phyloP scores from a whole-genome alignment of 805 yeast genomes.

The Starmerella ratchasimensis region DNA sequence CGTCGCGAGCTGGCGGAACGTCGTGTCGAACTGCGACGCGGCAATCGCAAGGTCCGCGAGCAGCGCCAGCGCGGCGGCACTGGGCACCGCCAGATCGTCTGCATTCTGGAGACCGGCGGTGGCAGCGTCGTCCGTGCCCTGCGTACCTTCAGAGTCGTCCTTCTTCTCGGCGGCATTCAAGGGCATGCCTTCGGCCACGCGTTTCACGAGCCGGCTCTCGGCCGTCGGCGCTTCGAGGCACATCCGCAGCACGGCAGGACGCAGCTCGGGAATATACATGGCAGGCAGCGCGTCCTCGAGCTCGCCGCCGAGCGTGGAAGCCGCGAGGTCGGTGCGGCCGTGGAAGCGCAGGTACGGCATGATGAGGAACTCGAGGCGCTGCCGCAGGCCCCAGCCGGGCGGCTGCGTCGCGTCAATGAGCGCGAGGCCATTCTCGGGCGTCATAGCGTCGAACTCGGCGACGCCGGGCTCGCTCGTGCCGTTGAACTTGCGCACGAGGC shows the following conservation, averaged over 20 bases:
- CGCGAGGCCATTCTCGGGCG: slow-evolving; percentile 10
- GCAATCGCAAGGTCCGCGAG: no score
- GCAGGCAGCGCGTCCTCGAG: slow-evolving; percentile 12
- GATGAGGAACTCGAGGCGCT: slow-evolving; percentile 17
- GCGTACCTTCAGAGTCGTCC: no score
- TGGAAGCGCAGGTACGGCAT: slow-evolving; percentile 23
- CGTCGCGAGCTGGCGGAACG: slow-evolving; percentile 13
- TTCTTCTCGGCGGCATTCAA: background rate
- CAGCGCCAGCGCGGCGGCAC: background rate
- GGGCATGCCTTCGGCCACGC: slow-evolving; percentile 2
- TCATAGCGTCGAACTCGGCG: slow-evolving; percentile 16
- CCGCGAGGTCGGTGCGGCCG: slow-evolving; percentile 11
- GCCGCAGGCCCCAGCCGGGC: slow-evolving; percentile 17
- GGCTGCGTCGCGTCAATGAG: slow-evolving; percentile 14
- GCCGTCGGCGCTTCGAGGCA: slow-evolving; percentile 12
- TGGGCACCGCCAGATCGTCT: no score
- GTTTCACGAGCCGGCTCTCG: slow-evolving; percentile 8
- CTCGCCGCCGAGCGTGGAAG: slow-evolving; percentile 4
- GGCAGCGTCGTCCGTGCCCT: no score
- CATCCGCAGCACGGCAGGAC: slow-evolving; percentile 13
- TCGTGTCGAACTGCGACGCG: background rate
- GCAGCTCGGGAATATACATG: slow-evolving; percentile 10
- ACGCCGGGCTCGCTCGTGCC: slow-evolving; percentile 5
- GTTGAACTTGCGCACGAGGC: slow-evolving; percentile 14
- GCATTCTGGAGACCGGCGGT: no score